Evolutionary conservation across 345 rosid species (phyloP).

Genomic region (Hibiscus syriacus): DNA sequence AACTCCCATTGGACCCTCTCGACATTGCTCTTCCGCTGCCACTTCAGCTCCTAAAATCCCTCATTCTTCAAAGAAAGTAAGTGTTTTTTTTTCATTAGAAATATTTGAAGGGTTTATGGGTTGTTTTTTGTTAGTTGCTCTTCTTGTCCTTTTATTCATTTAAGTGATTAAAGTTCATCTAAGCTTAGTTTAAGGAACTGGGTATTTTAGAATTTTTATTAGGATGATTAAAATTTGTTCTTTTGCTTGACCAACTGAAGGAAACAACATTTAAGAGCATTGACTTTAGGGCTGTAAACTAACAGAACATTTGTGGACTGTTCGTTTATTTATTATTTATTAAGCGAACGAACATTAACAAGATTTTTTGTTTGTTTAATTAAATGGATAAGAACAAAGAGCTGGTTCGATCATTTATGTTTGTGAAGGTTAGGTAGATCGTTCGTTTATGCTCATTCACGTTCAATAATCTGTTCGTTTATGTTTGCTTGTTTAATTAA

Average conservation of each 20-base stretch:
- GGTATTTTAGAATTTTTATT: not conserved
- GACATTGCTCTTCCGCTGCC: constrained; percentile 39
- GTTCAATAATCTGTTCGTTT: too few species aligned
- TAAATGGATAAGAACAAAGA: too few species aligned
- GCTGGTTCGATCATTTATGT: too few species aligned
- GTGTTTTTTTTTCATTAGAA: not conserved
- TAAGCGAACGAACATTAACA: too few species aligned
- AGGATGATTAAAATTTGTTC: not conserved
- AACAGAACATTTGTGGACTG: too few species aligned
- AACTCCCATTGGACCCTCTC: constrained; percentile 26
- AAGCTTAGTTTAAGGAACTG: not conserved
- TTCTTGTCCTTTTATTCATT: not conserved
- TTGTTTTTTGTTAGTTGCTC: not conserved
- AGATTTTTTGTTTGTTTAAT: too few species aligned
- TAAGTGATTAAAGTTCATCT: not conserved
- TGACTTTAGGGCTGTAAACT: too few species aligned
- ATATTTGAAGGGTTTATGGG: not conserved
- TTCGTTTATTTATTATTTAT: too few species aligned
- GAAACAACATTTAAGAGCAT: not conserved
- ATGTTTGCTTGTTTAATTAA: too few species aligned
- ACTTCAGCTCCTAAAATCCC: constrained; percentile 49
- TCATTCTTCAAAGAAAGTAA: constrained; percentile 67
- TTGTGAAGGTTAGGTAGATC: too few species aligned
- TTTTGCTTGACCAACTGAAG: not conserved
- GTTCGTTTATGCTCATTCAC: too few species aligned